Base-by-base conservation (phyloP, 768 basidiomycete species). In the Pisolithus orientalis region DNA sequence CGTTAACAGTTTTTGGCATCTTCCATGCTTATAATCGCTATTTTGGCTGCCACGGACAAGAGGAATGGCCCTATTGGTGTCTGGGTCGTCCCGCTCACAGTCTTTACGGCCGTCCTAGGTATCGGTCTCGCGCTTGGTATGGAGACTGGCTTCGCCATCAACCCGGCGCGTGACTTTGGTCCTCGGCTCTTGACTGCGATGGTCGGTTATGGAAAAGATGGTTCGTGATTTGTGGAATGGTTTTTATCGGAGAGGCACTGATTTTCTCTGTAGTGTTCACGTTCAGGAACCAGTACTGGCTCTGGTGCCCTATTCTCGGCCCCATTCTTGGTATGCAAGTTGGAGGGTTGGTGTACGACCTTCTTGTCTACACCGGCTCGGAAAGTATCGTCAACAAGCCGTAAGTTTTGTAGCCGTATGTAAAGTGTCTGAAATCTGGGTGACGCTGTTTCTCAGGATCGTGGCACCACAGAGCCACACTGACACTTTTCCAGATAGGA, bases 131-230 rank as follows among this genome's bases (percentile, higher is more conserved):
- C 73, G 13, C 71, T 87, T 34, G 85, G 85, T 11, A 78, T 80
- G 75, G 71, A 87, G 58, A 87, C 85, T 5, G 82, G 77, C 43
- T 83, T 74, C 56, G 80, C 84, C 5, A 68, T 86, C 49, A 87
- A 87, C 58, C 85, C 85, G 39, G 83, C 85, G 31, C 81, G 86
- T 59, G 85, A 87, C 66, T 68, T 87, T 27, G 85, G 86, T 6
- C 85, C 85, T 2, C 75, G 85, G 9, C 57, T 87, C 31, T 64
- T 86, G 61, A 85, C 83, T 1, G 76, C 84, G 5, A 85, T 87
- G 80, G 84, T 76, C 6, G 86, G 85, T 17, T 88, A 85, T 58
- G 85, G 85, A 24, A 66, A 10, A 43, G 64, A 54, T 34, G 65
- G 60, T 71, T 74, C 39, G 80, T 75, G 16, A 79, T 70, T 47